Percentiles rank a stretch among this genome's conserved stretches.
phyloP scores from a whole-genome alignment of 306 rosid genomes.

The Rosa lucieae region DNA sequence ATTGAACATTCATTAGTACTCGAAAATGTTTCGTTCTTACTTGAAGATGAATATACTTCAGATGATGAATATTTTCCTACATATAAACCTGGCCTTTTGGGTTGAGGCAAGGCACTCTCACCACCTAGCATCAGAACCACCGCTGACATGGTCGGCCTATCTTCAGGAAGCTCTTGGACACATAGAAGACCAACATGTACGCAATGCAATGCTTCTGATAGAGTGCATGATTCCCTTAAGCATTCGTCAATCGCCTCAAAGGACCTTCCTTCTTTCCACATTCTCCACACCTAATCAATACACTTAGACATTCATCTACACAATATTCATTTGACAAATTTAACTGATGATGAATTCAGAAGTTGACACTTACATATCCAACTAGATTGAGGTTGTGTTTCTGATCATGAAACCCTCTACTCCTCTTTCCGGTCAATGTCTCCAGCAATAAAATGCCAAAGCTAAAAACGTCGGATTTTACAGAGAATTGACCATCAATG shows the following conservation, averaged over 20 bases:
- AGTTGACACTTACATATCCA: slow-evolving; percentile 28
- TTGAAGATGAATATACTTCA: background rate
- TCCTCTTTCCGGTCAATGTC: slow-evolving; percentile 36
- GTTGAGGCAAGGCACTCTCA: slow-evolving; percentile 41
- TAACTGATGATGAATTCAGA: background rate
- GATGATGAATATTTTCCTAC: slow-evolving; percentile 20
- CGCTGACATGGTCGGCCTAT: slow-evolving; percentile 57
- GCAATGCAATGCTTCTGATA: slow-evolving; percentile 31
- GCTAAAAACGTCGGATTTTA: slow-evolving; percentile 42
- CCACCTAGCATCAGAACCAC: slow-evolving; percentile 53
- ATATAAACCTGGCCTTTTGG: slow-evolving; percentile 44
- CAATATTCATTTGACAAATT: background rate
- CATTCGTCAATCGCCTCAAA: slow-evolving; percentile 26
- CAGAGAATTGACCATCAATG: slow-evolving; percentile 44
- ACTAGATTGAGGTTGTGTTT: slow-evolving; percentile 25
- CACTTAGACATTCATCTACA: background rate
- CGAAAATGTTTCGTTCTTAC: slow-evolving; percentile 2
- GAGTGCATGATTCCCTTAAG: slow-evolving; percentile 12
- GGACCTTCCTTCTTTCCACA: slow-evolving; percentile 34
- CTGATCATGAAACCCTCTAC: slow-evolving; percentile 22
- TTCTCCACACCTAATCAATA: slow-evolving; percentile 34
- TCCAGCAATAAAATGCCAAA: slow-evolving; percentile 35
- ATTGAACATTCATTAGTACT: background rate
- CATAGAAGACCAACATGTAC: slow-evolving; percentile 58
- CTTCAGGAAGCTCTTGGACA: slow-evolving; percentile 47